Evolutionary conservation across 805 yeast genomes (phyloP).

Genomic region (Candida xiaguanensis): DNA sequence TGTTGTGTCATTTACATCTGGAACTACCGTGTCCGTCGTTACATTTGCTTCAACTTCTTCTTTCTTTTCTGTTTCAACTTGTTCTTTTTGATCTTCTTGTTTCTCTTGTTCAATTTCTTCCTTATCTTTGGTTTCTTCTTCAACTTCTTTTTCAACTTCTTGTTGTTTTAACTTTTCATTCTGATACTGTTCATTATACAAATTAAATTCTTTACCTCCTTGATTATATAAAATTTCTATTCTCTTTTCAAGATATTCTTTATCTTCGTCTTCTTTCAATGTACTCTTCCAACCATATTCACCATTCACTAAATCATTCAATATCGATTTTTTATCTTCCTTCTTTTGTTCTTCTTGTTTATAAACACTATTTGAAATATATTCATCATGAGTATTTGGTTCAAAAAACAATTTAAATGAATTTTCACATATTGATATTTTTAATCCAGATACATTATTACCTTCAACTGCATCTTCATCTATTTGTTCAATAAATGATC

Average conservation of each 20-base stretch:
- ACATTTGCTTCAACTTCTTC: slow-evolving; percentile 9
- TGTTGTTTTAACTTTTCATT: slow-evolving; percentile 11
- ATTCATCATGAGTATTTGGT: slow-evolving; percentile 73
- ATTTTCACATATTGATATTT: slow-evolving; percentile 74
- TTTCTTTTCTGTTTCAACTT: slow-evolving; percentile 4
- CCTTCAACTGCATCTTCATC: slow-evolving; percentile 61
- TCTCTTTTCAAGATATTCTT: slow-evolving; percentile 25
- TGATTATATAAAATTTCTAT: slow-evolving; percentile 31
- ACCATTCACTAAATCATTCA: slow-evolving; percentile 45
- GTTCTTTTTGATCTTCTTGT: neutral
- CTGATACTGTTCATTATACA: slow-evolving; percentile 9
- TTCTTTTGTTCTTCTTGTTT: slow-evolving; percentile 21
- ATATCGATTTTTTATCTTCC: slow-evolving; percentile 21
- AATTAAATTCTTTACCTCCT: slow-evolving; percentile 35
- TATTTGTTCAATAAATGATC: slow-evolving; percentile 50
- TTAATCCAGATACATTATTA: slow-evolving; percentile 61
- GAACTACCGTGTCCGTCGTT: slow-evolving; percentile 39
- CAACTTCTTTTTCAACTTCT: slow-evolving; percentile 11
- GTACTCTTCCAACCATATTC: slow-evolving; percentile 52
- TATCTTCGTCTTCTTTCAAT: slow-evolving; percentile 37
- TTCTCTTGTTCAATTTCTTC: neutral
- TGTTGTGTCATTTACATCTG: slow-evolving; percentile 47
- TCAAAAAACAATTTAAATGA: slow-evolving; percentile 81
- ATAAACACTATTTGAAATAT: slow-evolving; percentile 57
- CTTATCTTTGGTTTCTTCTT: slow-evolving; percentile 9